Evolutionary conservation across 192 early-diverging fungal species (phyloP).

Genomic region (Geranomyces variabilis): DNA sequence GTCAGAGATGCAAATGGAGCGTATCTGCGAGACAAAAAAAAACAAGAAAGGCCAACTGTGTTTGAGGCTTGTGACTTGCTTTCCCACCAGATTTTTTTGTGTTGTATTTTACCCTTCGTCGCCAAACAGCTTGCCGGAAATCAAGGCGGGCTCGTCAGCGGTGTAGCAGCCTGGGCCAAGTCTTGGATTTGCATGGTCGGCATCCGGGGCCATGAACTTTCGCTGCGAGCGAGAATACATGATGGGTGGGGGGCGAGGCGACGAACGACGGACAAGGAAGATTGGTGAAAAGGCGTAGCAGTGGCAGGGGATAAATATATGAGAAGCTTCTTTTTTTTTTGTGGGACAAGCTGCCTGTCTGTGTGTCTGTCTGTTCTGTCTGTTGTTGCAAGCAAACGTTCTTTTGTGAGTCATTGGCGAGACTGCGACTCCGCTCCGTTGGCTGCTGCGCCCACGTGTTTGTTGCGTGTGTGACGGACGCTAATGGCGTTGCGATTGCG

Average conservation of each 20-base stretch:
- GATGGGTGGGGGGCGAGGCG: too few relatives aligned
- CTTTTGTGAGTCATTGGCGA: too few relatives aligned
- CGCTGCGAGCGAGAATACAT: slow-evolving; percentile 58
- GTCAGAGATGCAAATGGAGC: slow-evolving; percentile 58
- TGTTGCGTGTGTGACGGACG: not conserved
- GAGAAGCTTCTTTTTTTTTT: too few relatives aligned
- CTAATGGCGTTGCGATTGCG: slow-evolving; percentile 1
- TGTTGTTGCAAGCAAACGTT: too few relatives aligned
- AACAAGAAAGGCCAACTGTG: not conserved
- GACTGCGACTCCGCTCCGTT: too few relatives aligned
- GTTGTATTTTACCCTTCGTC: slow-evolving; percentile 39
- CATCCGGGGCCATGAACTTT: slow-evolving; percentile 50
- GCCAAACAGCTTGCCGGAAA: slow-evolving; percentile 52
- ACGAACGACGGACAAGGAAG: too few relatives aligned
- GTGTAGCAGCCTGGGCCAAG: slow-evolving; percentile 61
- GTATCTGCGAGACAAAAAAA: slow-evolving; percentile 43
- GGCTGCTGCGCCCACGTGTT: not conserved
- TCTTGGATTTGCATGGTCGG: slow-evolving; percentile 57
- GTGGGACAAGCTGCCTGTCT: too few relatives aligned
- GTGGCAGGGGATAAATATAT: too few relatives aligned
- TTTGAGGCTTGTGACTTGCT: not conserved
- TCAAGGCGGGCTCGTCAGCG: slow-evolving; percentile 41
- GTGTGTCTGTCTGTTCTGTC: too few relatives aligned
- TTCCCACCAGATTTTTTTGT: not conserved
- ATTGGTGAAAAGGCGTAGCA: too few relatives aligned